A percentile compares a stretch with the other conserved stretches of the same genome.
Evolutionary conservation across 345 rosid species (phyloP).

Genomic region (Durio zibethinus): DNA sequence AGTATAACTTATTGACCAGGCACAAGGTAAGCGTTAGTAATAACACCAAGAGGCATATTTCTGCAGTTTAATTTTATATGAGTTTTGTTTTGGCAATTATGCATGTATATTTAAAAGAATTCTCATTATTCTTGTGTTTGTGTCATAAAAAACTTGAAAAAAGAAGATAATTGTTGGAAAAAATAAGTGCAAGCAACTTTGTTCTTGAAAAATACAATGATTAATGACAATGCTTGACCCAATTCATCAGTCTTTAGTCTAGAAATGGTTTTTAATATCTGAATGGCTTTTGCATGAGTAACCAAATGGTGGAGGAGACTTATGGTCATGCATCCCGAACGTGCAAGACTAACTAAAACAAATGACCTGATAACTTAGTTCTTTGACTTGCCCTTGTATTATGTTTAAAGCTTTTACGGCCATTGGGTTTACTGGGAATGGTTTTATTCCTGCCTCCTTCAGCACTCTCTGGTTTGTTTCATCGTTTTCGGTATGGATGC

Average conservation of each 20-base stretch:
- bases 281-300: background rate
- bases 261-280: background rate
- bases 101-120: background rate
- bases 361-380: background rate
- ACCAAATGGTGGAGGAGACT: background rate
- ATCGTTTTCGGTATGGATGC: slow-evolving; percentile 19
- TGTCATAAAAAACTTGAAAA: background rate
- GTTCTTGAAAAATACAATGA: background rate
- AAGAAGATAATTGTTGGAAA: background rate
- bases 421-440: background rate
- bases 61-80: background rate
- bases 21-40: slow-evolving; percentile 59
- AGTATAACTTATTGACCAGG: slow-evolving; percentile 81
- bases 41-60: background rate
- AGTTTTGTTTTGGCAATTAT: background rate
- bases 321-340: background rate
- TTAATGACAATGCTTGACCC: background rate
- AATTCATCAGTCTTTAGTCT: background rate
- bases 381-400: background rate
- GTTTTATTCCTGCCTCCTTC: background rate
- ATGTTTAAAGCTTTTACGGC: background rate
- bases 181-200: background rate
- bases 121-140: background rate
- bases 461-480: background rate
- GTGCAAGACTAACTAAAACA: background rate